Evolutionary conservation across 768 basidiomycete genomes (phyloP).

Genomic region (Kwoniella shandongensis): DNA sequence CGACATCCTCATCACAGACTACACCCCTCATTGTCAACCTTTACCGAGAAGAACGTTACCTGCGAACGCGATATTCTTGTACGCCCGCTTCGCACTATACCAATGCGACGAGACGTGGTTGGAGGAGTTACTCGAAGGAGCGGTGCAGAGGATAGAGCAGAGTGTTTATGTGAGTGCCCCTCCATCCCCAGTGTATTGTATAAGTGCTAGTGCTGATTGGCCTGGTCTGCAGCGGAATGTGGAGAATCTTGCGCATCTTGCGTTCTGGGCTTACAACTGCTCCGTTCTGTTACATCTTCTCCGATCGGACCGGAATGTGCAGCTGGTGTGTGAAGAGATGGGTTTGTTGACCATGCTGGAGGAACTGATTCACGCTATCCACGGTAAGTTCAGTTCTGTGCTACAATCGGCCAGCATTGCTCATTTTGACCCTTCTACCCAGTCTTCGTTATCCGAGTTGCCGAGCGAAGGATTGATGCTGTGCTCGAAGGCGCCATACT

Average conservation of each 20-base stretch:
- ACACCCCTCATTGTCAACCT: constrained; percentile 66
- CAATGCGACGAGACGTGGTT: constrained; percentile 76
- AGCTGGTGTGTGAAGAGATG: constrained; percentile 75
- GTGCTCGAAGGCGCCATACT: constrained; percentile 78
- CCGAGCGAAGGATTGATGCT: constrained; percentile 83
- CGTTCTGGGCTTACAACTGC: constrained; percentile 94
- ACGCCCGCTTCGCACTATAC: constrained; percentile 80
- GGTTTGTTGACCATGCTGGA: constrained; percentile 82
- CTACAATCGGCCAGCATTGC: constrained; percentile 61
- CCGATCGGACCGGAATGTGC: constrained; percentile 53
- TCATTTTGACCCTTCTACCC: constrained; percentile 16
- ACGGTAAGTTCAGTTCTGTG: constrained; percentile 60
- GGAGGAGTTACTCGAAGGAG: constrained; percentile 86
- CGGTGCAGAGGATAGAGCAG: constrained; percentile 88
- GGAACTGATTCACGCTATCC: constrained; percentile 91
- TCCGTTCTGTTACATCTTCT: constrained; percentile 88
- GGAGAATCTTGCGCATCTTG: constrained; percentile 78
- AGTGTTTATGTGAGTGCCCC: constrained; percentile 76
- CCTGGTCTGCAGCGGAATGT: constrained; percentile 68
- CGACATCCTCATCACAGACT: constrained; percentile 75
- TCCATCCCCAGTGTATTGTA: neutral
- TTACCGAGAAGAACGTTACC: constrained; percentile 65
- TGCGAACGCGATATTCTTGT: constrained; percentile 85
- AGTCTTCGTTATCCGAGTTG: constrained; percentile 94
- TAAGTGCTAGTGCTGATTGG: neutral